A percentile compares a stretch with the other conserved stretches of the same genome.
phyloP scores from a whole-genome alignment of 2,329 filamentous ascomycete species.

The Ceratocystis alfenasii region DNA sequence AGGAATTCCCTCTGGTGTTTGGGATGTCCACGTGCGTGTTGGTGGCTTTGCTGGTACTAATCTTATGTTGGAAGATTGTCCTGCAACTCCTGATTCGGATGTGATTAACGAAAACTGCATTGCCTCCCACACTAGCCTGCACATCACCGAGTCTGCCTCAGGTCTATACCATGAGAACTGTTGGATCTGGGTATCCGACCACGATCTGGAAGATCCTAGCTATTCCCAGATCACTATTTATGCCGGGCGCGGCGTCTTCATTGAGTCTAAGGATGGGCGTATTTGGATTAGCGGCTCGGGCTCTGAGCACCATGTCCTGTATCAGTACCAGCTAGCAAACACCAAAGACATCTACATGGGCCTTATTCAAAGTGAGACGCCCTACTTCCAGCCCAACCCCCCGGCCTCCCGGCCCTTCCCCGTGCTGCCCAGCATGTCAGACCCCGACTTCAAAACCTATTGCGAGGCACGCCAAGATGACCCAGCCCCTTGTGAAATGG shows the following conservation, averaged over 20 bases:
- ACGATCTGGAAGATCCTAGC: slow-evolving; percentile 41
- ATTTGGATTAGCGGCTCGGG: slow-evolving; percentile 54
- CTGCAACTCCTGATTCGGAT: slow-evolving; percentile 36
- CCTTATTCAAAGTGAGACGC: slow-evolving; percentile 56
- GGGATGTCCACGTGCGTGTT: slow-evolving; percentile 67
- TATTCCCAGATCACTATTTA: slow-evolving; percentile 42
- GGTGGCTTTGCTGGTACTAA: slow-evolving; percentile 60
- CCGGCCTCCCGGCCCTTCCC: slow-evolving; percentile 46
- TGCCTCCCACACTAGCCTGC: slow-evolving; percentile 35
- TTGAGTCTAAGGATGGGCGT: slow-evolving; percentile 31
- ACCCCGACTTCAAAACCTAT: slow-evolving; percentile 41
- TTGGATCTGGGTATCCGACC: slow-evolving; percentile 41
- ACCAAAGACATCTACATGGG: slow-evolving; percentile 52
- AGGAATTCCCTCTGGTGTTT: slow-evolving; percentile 43
- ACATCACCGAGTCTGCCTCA: slow-evolving; percentile 32
- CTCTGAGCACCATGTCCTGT: slow-evolving; percentile 54
- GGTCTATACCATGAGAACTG: slow-evolving; percentile 35
- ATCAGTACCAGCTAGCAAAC: slow-evolving; percentile 53
- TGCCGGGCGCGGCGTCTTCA: slow-evolving; percentile 39
- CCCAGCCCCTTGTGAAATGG: slow-evolving; percentile 39
- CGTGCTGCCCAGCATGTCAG: slow-evolving; percentile 32
- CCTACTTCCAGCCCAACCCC: slow-evolving; percentile 59
- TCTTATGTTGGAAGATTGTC: slow-evolving; percentile 54
- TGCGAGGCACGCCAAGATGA: slow-evolving; percentile 31
- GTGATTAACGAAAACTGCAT: slow-evolving; percentile 30